phyloP scores from a whole-genome alignment of 1,284 basidiomycete genomes.

The Cryptococcus sp. region DNA sequence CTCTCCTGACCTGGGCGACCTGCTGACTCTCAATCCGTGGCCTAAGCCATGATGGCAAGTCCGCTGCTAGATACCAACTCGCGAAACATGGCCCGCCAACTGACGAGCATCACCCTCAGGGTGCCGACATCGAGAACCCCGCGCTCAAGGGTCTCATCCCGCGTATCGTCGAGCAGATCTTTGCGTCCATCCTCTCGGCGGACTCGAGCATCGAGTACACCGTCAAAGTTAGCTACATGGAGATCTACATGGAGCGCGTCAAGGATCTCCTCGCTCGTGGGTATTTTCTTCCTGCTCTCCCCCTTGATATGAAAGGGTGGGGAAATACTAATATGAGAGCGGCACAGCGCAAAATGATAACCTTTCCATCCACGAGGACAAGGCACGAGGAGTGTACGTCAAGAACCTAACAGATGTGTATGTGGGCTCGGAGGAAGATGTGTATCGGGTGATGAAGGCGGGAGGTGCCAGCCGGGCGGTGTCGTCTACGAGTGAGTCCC shows the following conservation, averaged over 20 bases:
- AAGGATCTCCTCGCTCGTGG: conserved; percentile 91
- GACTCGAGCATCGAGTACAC: conserved; percentile 95
- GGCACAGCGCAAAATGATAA: conserved; percentile 94
- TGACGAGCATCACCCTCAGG: conserved; percentile 56
- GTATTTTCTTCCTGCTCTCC: conserved; percentile 48
- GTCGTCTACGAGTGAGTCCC: conserved; percentile 81
- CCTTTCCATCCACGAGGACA: conserved; percentile 97
- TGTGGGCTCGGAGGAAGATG: conserved; percentile 91
- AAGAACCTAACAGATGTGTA: conserved; percentile 98
- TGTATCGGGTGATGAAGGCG: conserved; percentile 98
- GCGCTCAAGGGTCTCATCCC: conserved; percentile 96
- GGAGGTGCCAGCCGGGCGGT: conserved; percentile 88
- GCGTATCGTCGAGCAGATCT: conserved; percentile 98
- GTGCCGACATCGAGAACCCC: conserved; percentile 90
- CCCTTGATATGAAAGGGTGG: neutral
- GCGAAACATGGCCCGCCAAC: no score
- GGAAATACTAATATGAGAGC: neutral
- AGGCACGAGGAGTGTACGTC: conserved; percentile 95
- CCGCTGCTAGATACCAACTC: neutral
- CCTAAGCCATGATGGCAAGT: conserved; percentile 77
- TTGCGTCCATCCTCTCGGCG: conserved; percentile 92
- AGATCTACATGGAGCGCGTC: conserved; percentile 97
- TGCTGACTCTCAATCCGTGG: conserved; percentile 9
- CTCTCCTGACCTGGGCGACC: neutral
- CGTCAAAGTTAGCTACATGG: conserved; percentile 99